Evolutionary conservation across 202 grass and related monocot species (phyloP).

Genomic region (Brachypodium distachyon): DNA sequence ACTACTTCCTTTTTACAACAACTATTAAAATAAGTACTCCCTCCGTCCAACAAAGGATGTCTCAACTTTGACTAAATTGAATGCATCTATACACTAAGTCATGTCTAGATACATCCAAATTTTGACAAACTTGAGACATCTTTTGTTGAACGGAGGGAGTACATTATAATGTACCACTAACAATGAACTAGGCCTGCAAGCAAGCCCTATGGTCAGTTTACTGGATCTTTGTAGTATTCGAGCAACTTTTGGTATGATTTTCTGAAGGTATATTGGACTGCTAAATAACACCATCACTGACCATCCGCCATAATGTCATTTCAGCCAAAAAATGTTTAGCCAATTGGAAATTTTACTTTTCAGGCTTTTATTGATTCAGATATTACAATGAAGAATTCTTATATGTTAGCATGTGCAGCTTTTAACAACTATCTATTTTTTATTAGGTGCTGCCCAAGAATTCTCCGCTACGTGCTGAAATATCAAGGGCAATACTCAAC

Average conservation of each 20-base stretch:
- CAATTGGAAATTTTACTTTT: not conserved
- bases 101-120: too few relatives aligned
- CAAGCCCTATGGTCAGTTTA: not conserved
- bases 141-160: too few relatives aligned
- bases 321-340: not conserved
- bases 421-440: not conserved
- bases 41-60: too few relatives aligned
- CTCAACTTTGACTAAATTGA: too few relatives aligned
- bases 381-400: not conserved
- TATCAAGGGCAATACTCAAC: conserved; percentile 55
- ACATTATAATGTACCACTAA: not conserved
- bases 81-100: too few relatives aligned
- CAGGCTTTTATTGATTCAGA: not conserved
- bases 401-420: not conserved
- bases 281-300: not conserved
- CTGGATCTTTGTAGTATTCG: not conserved
- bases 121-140: too few relatives aligned
- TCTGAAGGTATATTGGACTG: not conserved
- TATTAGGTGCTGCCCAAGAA: conserved; percentile 46
- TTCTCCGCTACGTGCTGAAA: conserved; percentile 29
- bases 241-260: not conserved
- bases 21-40: not conserved
- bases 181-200: not conserved
- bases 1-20: not conserved
- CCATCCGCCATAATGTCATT: not conserved